Evolutionary conservation across 2,329 filamentous ascomycete species (phyloP).

Genomic region (Apiospora koreana): DNA sequence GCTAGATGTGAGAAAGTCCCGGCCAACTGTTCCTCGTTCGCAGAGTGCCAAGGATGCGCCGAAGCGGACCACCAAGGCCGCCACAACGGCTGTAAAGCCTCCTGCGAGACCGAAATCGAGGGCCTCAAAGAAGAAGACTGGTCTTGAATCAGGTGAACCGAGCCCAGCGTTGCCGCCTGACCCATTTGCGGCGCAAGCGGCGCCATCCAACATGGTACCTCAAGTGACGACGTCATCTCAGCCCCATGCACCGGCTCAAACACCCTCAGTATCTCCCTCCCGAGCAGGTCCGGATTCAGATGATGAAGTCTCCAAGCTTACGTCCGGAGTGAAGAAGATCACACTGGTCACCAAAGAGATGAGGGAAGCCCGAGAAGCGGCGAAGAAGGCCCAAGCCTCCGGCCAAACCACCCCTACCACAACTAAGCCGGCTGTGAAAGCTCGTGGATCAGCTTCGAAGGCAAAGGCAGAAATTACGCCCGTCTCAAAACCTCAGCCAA

Average conservation of each 20-base stretch:
- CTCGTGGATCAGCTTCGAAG: not conserved
- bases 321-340: slow-evolving; percentile 62
- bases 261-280: not conserved
- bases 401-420: not conserved
- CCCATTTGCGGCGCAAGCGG: not conserved
- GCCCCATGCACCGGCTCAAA: not conserved
- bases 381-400: slow-evolving; percentile 21
- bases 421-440: not conserved
- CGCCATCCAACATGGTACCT: not conserved
- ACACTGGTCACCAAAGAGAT: slow-evolving; percentile 61
- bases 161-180: not conserved
- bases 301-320: slow-evolving; percentile 55
- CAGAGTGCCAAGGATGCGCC: slow-evolving; percentile 38
- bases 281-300: slow-evolving; percentile 17
- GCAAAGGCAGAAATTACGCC: not conserved
- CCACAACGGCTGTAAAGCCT: slow-evolving; percentile 12
- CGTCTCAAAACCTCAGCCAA: not conserved
- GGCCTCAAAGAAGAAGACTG: slow-evolving; percentile 12
- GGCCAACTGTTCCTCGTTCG: slow-evolving; percentile 48
- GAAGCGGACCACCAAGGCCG: slow-evolving; percentile 32
- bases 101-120: slow-evolving; percentile 17
- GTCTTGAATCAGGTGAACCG: not conserved
- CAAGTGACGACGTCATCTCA: not conserved
- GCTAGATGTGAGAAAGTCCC: slow-evolving; percentile 61
- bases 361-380: slow-evolving; percentile 49